Evolutionary conservation across 1,139 yeast genomes (phyloP), one percentile per base, ranked within the genome.

Genomic region (Pichia sp.): DNA sequence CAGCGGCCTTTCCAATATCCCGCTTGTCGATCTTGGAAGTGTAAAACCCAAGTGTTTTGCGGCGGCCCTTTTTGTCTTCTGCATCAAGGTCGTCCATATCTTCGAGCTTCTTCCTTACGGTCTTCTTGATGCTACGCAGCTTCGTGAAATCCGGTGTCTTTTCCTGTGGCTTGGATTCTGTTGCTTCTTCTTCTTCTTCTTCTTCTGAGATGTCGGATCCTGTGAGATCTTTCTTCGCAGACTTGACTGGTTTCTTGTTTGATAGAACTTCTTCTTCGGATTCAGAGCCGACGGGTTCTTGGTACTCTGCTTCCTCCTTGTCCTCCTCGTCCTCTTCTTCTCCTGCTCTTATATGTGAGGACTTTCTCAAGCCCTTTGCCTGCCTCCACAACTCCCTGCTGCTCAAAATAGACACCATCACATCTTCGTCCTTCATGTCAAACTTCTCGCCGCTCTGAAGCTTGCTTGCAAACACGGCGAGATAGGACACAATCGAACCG

Each of bases 21-120:
- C 80, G 83, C 51, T 88, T 87, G 70, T 91, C 97, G 71, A 93
- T 92, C 73, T 92, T 93, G 58, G 98, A 88, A 1, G 99, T 93
- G 77, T 93, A 93, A 83, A 93, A 95, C 63, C 98, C 84, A 64
- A 93, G 81, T 0, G 96, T 81, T 70, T 83, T 85, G 75, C 87
- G 89, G 66, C 96, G 85, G 46, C 84, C 82, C 55, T 79, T 80
- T 70, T 93, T 91, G 53, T 92, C 99, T 67, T 90, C 96, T 59
- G 81, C 78, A 69, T 93, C 98, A 50, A 90, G 84, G 38, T 85
- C 93, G 51, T 86, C 89, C 46, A 81, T 74, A 17, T 79, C 79
- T 43, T 88, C 95, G 52, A 75, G 60, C 17, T 64, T 60, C 55
- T 59, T 67, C 48, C 51, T 36, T 56, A 42, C 64, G 61, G 24